These are phyloP conservation scores for Scedosporium apiospermum DNA, from an alignment of 2,329 filamentous ascomycete genomes.

Conservation along the genomic window DNA sequence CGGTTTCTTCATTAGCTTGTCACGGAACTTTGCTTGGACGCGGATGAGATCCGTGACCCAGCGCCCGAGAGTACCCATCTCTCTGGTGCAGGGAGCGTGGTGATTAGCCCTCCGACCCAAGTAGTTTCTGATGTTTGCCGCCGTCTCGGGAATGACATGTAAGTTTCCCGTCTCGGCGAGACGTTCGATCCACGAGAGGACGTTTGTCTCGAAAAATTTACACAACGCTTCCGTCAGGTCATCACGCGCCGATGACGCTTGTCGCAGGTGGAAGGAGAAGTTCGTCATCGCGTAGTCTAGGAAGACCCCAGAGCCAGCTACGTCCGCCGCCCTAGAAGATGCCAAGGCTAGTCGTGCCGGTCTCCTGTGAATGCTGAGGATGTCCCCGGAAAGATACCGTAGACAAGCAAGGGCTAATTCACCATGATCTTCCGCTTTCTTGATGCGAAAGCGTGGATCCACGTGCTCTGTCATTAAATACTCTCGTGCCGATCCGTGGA, in stretches of 20 bases:
- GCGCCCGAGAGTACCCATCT: background rate
- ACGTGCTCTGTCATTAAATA: background rate
- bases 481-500: background rate
- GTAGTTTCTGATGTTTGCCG: background rate
- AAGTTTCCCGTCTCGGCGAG: background rate
- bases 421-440: background rate
- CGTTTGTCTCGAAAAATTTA: background rate
- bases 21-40: background rate
- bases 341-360: background rate
- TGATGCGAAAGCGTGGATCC: background rate
- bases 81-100: background rate
- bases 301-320: background rate
- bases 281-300: background rate
- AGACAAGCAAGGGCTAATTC: background rate
- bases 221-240: background rate
- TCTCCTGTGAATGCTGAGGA: background rate
- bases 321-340: background rate
- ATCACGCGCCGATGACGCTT: background rate
- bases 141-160: background rate
- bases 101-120: background rate
- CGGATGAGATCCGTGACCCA: background rate
- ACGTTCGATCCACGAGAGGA: background rate
- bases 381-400: background rate
- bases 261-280: background rate
- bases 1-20: background rate